Evolutionary conservation across 1,139 yeast genomes (phyloP), one percentile per base, ranked within the genome.

Genomic region (Scheffersomyces titani): DNA sequence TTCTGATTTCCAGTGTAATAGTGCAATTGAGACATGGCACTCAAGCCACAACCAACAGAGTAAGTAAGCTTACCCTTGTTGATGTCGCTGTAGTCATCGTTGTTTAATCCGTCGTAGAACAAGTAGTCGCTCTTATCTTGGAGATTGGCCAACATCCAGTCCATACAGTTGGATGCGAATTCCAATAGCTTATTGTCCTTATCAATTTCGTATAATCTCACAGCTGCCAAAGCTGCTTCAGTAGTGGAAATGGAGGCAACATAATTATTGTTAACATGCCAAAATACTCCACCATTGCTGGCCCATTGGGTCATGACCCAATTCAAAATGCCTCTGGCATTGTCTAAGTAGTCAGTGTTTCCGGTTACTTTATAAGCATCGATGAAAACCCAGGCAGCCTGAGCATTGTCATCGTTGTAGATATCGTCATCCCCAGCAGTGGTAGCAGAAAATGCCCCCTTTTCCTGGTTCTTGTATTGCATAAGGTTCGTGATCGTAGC

Each of bases 371-470:
- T 51, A 53, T 64, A 70, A 4, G 75, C 78, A 18, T 69, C 70
- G 3, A 67, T 52, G 48, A 65, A 71, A 1, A 71, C 76, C 77
- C 78, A 76, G 2, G 67, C 65, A 0, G 73, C 61, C 58, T 76
- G 80, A 2, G 75, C 70, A 61, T 74, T 68, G 59, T 76, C 80
- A 59, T 76, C 80, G 18, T 69, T 69, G 57, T 76, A 76, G 20
- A 76, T 66, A 52, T 75, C 77, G 16, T 58, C 60, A 55, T 70
- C 67, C 20, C 65, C 67, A 3, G 69, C 73, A 6, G 70, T 71
- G n/a, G 71, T 60, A 1, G 80, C 75, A n/a, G 75, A 70, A 55
- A 63, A 76, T 2, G 71, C 78, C 5, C 71, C 73, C 6, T 52
- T 19, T 3, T 53, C 30, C 3, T 54, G 9, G 50, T 61, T 63